These are phyloP conservation scores for Evansstolkia leycettana DNA, from an alignment of 495 filamentous ascomycete genomes.

Conservation along the genomic window DNA sequence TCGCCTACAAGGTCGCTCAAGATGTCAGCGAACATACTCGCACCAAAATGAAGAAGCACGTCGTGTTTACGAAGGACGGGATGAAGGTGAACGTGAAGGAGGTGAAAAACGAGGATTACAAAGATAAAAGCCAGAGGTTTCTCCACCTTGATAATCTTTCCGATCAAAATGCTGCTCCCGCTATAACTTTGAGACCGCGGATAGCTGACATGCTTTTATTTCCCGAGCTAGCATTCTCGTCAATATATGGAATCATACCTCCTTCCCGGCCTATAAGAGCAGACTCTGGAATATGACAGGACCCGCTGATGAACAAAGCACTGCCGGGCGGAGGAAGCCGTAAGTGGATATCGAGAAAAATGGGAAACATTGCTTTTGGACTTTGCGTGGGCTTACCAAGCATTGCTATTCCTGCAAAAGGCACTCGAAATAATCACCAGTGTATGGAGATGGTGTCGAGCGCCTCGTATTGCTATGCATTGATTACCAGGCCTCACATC, in stretches of 20 bases:
- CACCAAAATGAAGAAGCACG: conserved; percentile 68
- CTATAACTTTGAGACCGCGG: background rate
- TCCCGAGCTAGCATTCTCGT: conserved; percentile 41
- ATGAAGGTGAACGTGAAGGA: conserved; percentile 72
- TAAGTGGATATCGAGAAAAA: conserved; percentile 5
- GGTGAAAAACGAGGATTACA: conserved; percentile 61
- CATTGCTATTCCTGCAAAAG: no score
- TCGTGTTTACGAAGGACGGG: conserved; percentile 73
- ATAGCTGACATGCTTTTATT: background rate
- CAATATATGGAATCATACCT: conserved; percentile 65
- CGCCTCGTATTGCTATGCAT: no score
- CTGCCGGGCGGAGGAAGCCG: conserved; percentile 24
- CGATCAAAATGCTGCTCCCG: background rate
- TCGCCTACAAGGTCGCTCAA: conserved; percentile 56
- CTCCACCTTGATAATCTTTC: conserved; percentile 2
- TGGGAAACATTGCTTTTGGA: conserved; percentile 1
- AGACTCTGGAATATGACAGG: conserved; percentile 40
- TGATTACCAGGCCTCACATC: no score
- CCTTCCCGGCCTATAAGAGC: conserved; percentile 46
- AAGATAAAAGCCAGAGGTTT: conserved; percentile 68
- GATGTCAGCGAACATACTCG: conserved; percentile 57
- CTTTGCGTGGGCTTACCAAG: background rate
- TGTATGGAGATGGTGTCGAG: conserved; percentile 20
- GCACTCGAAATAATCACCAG: conserved; percentile 11
- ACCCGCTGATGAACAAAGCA: conserved; percentile 6